Evolutionary conservation across 1,284 basidiomycete genomes (phyloP).

Genomic region (Cutaneotrichosporon sp.): DNA sequence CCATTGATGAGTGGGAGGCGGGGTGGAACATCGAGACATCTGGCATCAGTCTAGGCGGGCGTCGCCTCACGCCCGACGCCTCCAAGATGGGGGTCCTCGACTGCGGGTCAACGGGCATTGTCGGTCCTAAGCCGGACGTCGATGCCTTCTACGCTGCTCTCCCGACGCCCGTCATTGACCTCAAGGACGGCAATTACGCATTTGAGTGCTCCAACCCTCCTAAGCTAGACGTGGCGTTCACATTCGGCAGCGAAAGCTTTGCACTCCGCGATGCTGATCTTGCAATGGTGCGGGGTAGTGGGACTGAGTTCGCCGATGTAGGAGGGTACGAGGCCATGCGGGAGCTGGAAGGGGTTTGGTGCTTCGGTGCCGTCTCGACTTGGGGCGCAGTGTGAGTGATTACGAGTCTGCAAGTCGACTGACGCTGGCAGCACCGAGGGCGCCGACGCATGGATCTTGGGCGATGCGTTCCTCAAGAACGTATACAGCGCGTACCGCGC

Average conservation of each 20-base stretch:
- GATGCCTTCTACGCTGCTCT: neutral
- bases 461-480: slow-evolving; percentile 84
- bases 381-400: neutral
- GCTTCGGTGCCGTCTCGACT: neutral
- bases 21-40: neutral
- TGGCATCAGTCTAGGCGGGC: neutral
- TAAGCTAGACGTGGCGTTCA: neutral
- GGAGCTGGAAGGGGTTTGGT: neutral
- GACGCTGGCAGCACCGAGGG: neutral
- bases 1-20: neutral
- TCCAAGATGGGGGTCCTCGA: neutral
- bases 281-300: neutral
- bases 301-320: neutral
- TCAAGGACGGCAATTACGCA: neutral
- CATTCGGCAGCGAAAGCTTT: neutral
- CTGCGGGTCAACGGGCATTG: neutral
- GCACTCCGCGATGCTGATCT: neutral
- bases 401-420: too few species aligned
- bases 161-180: neutral
- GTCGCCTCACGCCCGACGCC: neutral
- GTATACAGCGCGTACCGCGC: slow-evolving; percentile 52
- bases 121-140: neutral
- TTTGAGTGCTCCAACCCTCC: neutral
- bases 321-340: neutral
- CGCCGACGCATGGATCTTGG: slow-evolving; percentile 68